Evolutionary conservation across 768 basidiomycete species (phyloP).

Genomic region (Boletus huronensis): DNA sequence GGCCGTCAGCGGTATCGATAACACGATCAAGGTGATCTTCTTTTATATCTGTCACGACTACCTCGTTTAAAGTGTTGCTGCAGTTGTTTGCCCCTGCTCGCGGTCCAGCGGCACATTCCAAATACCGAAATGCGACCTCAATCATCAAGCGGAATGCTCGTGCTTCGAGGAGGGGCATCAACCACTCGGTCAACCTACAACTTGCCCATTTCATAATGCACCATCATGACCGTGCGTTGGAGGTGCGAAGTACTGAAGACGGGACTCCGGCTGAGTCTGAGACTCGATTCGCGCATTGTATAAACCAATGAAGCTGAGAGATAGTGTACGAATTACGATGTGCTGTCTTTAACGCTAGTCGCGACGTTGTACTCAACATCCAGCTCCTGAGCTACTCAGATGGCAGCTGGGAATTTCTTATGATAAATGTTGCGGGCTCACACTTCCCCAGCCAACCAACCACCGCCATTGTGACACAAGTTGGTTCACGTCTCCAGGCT

Average conservation of each 20-base stretch:
- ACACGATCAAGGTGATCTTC: conserved; percentile 67
- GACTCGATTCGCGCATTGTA: conserved; percentile 23
- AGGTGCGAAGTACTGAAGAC: conserved; percentile 23
- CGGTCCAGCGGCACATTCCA: conserved; percentile 50
- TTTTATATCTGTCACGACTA: not conserved
- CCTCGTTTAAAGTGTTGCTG: not conserved
- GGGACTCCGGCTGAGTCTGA: conserved; percentile 25
- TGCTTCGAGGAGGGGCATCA: conserved; percentile 23
- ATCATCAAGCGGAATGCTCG: conserved; percentile 59
- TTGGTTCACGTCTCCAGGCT: conserved; percentile 21
- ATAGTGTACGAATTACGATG: not conserved
- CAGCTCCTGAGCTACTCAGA: not conserved
- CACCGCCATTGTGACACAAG: conserved; percentile 16
- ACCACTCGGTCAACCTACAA: conserved; percentile 21
- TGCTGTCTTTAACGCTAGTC: not conserved
- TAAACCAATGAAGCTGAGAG: conserved; percentile 25
- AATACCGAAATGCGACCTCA: conserved; percentile 44
- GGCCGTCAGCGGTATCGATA: conserved; percentile 87
- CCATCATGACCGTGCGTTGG: conserved; percentile 28
- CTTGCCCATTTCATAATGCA: conserved; percentile 31
- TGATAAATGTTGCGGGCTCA: conserved; percentile 25
- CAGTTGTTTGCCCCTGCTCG: conserved; percentile 66
- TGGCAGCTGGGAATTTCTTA: conserved; percentile 27
- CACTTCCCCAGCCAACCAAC: conserved; percentile 20
- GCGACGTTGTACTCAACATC: not conserved